phyloP scores from a whole-genome alignment of 176 grass and related monocot species.

The Bonia amplexicaulis region DNA sequence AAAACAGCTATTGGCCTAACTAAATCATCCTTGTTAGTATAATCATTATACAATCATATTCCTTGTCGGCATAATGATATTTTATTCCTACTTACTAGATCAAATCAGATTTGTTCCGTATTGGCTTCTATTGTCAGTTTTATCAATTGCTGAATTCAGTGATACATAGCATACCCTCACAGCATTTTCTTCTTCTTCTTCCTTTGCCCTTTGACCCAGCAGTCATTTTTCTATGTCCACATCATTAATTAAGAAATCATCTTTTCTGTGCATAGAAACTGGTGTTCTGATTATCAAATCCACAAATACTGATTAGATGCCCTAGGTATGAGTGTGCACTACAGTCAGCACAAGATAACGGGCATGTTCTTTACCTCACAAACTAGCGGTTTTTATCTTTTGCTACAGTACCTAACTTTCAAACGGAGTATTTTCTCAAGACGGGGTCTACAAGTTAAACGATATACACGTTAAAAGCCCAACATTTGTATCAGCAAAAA shows the following conservation, averaged over 20 bases:
- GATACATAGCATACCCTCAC: constrained; percentile 16
- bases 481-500: too few species aligned
- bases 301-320: constrained; percentile 14
- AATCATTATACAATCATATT: constrained; percentile 44
- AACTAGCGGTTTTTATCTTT: too few species aligned
- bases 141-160: constrained; percentile 34
- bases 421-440: too few species aligned
- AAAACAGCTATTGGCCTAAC: constrained; percentile 10
- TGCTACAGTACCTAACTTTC: too few species aligned
- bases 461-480: too few species aligned
- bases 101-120: constrained; percentile 52
- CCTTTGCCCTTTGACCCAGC: constrained; percentile 21
- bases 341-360: constrained; percentile 23
- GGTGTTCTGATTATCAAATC: constrained; percentile 32
- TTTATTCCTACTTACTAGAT: constrained; percentile 38
- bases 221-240: constrained; percentile 28
- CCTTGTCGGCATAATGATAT: constrained; percentile 43
- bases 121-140: constrained; percentile 41
- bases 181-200: background rate
- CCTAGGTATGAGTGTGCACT: constrained; percentile 31
- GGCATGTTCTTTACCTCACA: too few species aligned
- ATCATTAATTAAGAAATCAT: constrained; percentile 43
- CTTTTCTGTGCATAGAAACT: constrained; percentile 38
- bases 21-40: background rate
- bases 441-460: too few species aligned